phyloP scores from a whole-genome alignment of 495 filamentous ascomycete genomes.

The Penicillium lividum region DNA sequence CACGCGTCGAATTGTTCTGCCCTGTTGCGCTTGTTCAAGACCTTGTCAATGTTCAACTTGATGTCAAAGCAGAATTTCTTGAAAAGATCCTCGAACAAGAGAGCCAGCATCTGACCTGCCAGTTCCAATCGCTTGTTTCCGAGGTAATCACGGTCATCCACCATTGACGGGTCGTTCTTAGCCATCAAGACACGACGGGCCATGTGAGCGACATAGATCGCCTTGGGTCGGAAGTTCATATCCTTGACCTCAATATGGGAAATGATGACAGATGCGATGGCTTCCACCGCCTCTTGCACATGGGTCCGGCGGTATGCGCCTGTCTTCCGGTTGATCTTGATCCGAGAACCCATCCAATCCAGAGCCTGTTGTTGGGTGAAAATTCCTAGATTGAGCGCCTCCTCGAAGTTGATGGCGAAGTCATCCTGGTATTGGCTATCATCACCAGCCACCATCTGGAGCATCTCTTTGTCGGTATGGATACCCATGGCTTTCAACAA shows the following conservation, averaged over 20 bases:
- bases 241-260: slow-evolving; percentile 89
- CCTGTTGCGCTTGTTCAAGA: slow-evolving; percentile 83
- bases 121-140: slow-evolving; percentile 96
- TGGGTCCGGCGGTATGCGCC: slow-evolving; percentile 62
- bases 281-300: slow-evolving; percentile 86
- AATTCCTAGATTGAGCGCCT: slow-evolving; percentile 75
- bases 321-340: slow-evolving; percentile 77
- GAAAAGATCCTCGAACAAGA: slow-evolving; percentile 96
- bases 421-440: slow-evolving; percentile 88
- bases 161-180: slow-evolving; percentile 78
- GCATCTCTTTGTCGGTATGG: slow-evolving; percentile 89
- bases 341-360: slow-evolving; percentile 81
- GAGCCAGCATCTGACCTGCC: slow-evolving; percentile 89
- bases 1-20: slow-evolving; percentile 84
- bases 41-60: slow-evolving; percentile 89
- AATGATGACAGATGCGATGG: slow-evolving; percentile 85
- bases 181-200: slow-evolving; percentile 91
- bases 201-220: slow-evolving; percentile 95
- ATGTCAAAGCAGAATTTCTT: slow-evolving; percentile 87
- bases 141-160: slow-evolving; percentile 96
- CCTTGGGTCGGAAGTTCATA: slow-evolving; percentile 92
- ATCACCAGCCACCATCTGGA: slow-evolving; percentile 80
- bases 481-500: slow-evolving; percentile 92
- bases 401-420: slow-evolving; percentile 92
- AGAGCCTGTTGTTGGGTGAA: slow-evolving; percentile 93